Base-by-base conservation (phyloP, 768 basidiomycete genomes). In the Aureoboletus auriporus region DNA sequence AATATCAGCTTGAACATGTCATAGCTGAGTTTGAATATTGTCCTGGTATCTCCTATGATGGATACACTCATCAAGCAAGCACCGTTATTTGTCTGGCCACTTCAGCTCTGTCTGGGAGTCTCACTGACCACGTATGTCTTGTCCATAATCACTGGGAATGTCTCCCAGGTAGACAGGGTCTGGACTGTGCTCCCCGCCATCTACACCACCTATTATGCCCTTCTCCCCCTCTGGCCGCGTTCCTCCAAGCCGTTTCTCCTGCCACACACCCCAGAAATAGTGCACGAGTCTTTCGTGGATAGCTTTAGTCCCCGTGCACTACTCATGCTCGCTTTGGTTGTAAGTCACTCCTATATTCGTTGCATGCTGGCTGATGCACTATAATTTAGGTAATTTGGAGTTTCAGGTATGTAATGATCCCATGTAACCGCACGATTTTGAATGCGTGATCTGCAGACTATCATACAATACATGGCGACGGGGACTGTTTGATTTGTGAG, bases 101-200 rank as follows among this genome's bases (percentile, higher is more conserved):
- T 76, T 42, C 76, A 82, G 58, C 76, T 88, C 57, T 86, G 83
- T 52, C 43, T 74, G 0, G 72, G 72, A 28, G 62, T 68, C 0
- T 80, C 81, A 0, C 50, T 62, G 5, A 60, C 62, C 0, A 76
- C 80, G 7, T 92, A 79, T 58, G 53, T 87, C 7, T 62, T 76
- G 5, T 87, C 86, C 7, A 42, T 90, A 20, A 39, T 87, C 33
- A 91, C 88, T 0, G 75, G 78, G 36, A 93, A 94, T 57, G 85
- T 88, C 41, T 89, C 86, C 1, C 89, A 93, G 62, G 91, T 94
- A 23, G 92, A 97, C 69, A 80, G 89, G 27, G 61, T 92, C 26
- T 84, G 83, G 83, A 81, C 88, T 0, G 81, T 93, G 65, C 58
- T 89, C 31, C 93, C 94, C 0, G 76, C 85, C 7, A 74, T 94